A percentile compares a stretch with the other conserved stretches of the same genome.
Evolutionary conservation across 1,284 basidiomycete genomes (phyloP).

Genomic region (Trametes pubescens): DNA sequence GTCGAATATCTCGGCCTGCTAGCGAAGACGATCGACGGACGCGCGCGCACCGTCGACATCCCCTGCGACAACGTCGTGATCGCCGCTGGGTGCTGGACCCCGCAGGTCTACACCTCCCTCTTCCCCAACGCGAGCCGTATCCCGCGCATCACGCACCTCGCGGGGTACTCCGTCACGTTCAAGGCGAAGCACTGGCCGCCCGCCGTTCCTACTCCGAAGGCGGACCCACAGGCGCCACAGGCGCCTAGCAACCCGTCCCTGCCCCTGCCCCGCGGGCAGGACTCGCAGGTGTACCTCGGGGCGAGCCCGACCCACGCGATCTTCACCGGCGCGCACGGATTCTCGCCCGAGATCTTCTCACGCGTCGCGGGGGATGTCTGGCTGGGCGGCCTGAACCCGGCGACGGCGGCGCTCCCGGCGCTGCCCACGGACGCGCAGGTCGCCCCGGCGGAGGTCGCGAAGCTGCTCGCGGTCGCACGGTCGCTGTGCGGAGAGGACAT

Average conservation of each 20-base stretch:
- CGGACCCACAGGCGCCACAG: conserved; percentile 12
- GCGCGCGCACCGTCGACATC: conserved; percentile 39
- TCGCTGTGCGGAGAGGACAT: conserved; percentile 39
- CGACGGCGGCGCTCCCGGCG: conserved; percentile 40
- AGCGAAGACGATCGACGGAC: conserved; percentile 22
- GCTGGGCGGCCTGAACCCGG: conserved; percentile 47
- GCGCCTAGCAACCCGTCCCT: conserved; percentile 1
- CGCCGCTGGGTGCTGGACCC: conserved; percentile 72
- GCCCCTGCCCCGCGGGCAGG: neutral
- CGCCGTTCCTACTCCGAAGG: conserved; percentile 18
- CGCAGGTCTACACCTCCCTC: conserved; percentile 56
- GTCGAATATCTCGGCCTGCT: conserved; percentile 37
- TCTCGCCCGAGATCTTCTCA: conserved; percentile 48
- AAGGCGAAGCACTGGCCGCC: conserved; percentile 43
- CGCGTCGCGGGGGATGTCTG: conserved; percentile 46
- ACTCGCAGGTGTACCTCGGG: conserved; percentile 9
- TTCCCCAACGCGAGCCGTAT: conserved; percentile 49
- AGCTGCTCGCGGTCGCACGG: conserved; percentile 37
- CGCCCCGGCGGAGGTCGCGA: conserved; percentile 31
- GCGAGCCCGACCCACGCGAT: conserved; percentile 42
- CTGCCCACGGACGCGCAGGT: conserved; percentile 37
- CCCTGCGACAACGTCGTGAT: conserved; percentile 57
- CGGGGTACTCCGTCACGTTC: conserved; percentile 43
- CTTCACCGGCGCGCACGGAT: conserved; percentile 44
- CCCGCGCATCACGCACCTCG: conserved; percentile 43